Conservation (phyloP, 305 asterid species). For the Fraxinus ornus region DNA sequence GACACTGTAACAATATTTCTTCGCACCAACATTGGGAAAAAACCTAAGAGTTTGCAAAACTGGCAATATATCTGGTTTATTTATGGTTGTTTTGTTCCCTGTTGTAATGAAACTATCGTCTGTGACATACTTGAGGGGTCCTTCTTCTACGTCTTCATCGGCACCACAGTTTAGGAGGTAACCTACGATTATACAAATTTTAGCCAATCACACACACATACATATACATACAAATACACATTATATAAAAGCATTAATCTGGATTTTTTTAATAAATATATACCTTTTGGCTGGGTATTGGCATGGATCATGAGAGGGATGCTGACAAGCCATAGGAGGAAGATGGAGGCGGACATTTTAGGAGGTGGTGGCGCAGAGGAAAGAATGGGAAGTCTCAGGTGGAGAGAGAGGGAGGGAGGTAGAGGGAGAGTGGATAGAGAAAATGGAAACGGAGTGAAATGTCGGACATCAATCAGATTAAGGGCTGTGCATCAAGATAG, state of each 20-base stretch:
- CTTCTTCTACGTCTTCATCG: slow-evolving; percentile 30
- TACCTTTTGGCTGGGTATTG: slow-evolving; percentile 50
- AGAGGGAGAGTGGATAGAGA: not conserved
- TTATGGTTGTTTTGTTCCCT: slow-evolving; percentile 54
- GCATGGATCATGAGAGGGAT: slow-evolving; percentile 51
- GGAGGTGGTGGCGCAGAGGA: slow-evolving; percentile 28
- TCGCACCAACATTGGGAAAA: slow-evolving; percentile 48
- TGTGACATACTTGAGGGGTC: slow-evolving; percentile 42
- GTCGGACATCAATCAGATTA: slow-evolving; percentile 33
- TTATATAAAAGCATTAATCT: not conserved
- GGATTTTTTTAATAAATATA: not conserved
- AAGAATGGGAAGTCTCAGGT: slow-evolving; percentile 32
- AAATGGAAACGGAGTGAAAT: slow-evolving; percentile 21
- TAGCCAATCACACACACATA: not conserved
- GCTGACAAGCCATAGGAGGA: slow-evolving; percentile 80
- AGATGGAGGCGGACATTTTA: slow-evolving; percentile 70
- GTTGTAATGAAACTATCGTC: slow-evolving; percentile 49
- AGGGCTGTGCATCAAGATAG: slow-evolving; percentile 56
- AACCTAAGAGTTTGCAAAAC: slow-evolving; percentile 50
- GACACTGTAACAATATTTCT: slow-evolving; percentile 58
- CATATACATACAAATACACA: not conserved
- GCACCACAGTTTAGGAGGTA: slow-evolving; percentile 65
- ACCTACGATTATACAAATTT: slow-evolving; percentile 34
- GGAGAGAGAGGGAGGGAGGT: slow-evolving; percentile 26
- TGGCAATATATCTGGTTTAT: slow-evolving; percentile 47